phyloP scores from a whole-genome alignment of 2,329 filamentous ascomycete genomes.

The Coniochaeta pulveracea region DNA sequence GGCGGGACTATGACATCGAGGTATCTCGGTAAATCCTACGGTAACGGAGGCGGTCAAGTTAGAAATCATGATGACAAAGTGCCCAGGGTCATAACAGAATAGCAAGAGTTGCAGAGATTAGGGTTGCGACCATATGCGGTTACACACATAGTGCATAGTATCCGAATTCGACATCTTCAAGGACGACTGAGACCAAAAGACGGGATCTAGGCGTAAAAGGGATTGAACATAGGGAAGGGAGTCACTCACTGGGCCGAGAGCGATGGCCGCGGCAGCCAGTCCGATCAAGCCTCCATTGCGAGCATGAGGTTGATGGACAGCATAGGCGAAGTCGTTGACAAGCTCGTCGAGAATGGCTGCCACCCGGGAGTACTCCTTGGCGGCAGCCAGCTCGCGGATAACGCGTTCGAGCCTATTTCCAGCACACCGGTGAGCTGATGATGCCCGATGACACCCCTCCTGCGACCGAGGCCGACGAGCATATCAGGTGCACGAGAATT shows the following conservation, averaged over 20 bases:
- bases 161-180: too few species aligned
- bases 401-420: slow-evolving; percentile 67
- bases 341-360: slow-evolving; percentile 87
- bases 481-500: slow-evolving; percentile 4
- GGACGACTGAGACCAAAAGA: not conserved
- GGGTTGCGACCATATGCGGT: not conserved
- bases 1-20: slow-evolving; percentile 90
- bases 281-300: slow-evolving; percentile 94
- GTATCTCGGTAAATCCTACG: slow-evolving; percentile 79
- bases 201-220: slow-evolving; percentile 1
- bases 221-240: not conserved
- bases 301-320: slow-evolving; percentile 91
- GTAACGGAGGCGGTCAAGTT: slow-evolving; percentile 5
- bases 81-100: too few species aligned
- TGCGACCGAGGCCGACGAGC: not conserved
- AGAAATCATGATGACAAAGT: too few species aligned
- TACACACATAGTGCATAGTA: not conserved
- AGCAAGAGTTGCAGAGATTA: not conserved
- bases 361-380: slow-evolving; percentile 70
- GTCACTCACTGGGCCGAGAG: slow-evolving; percentile 69
- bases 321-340: slow-evolving; percentile 95
- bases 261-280: slow-evolving; percentile 89
- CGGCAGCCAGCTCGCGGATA: slow-evolving; percentile 72
- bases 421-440: slow-evolving; percentile 6
- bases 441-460: slow-evolving; percentile 3